Percentiles rank a stretch among this genome's conserved stretches.
Conservation (phyloP, 2,329 filamentous ascomycete genomes). For the Paradendryphiella salina region DNA sequence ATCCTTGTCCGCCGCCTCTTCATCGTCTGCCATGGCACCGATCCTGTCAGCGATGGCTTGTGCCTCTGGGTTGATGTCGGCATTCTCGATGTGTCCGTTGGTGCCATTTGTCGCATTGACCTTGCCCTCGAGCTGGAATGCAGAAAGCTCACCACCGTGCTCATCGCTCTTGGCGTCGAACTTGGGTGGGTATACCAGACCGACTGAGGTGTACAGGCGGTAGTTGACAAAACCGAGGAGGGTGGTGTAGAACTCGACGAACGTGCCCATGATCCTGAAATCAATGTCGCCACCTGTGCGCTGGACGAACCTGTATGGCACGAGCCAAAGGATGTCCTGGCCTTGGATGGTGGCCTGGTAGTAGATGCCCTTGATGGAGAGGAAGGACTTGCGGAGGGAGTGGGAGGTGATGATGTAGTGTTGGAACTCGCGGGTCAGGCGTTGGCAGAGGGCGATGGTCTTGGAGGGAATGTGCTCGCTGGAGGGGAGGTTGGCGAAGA, state of each 20-base stretch:
- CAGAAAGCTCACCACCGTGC: conserved; percentile 83
- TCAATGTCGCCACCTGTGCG: conserved; percentile 91
- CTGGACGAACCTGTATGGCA: conserved; percentile 98
- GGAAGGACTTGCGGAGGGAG: conserved; percentile 90
- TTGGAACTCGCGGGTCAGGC: conserved; percentile 91
- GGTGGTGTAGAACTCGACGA: conserved; percentile 98
- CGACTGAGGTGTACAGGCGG: conserved; percentile 85
- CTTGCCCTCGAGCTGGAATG: conserved; percentile 86
- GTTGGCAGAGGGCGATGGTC: conserved; percentile 93
- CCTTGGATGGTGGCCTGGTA: conserved; percentile 98
- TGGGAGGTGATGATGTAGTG: conserved; percentile 95
- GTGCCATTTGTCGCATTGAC: conserved; percentile 49
- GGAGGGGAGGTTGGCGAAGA: conserved; percentile 94
- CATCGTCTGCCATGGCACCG: conserved; percentile 37
- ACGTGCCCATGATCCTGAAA: conserved; percentile 98
- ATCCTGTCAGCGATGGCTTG: conserved; percentile 56
- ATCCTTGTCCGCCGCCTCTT: conserved; percentile 39
- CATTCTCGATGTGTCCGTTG: conserved; percentile 32
- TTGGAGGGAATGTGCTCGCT: conserved; percentile 88
- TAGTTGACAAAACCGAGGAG: conserved; percentile 96
- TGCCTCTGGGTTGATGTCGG: conserved; percentile 47
- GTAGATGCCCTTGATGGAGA: conserved; percentile 99
- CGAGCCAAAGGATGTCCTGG: conserved; percentile 94
- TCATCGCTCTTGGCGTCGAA: conserved; percentile 88
- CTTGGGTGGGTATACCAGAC: conserved; percentile 92